phyloP scores from a whole-genome alignment of 495 filamentous ascomycete genomes.

The Trichoderma reesei region DNA sequence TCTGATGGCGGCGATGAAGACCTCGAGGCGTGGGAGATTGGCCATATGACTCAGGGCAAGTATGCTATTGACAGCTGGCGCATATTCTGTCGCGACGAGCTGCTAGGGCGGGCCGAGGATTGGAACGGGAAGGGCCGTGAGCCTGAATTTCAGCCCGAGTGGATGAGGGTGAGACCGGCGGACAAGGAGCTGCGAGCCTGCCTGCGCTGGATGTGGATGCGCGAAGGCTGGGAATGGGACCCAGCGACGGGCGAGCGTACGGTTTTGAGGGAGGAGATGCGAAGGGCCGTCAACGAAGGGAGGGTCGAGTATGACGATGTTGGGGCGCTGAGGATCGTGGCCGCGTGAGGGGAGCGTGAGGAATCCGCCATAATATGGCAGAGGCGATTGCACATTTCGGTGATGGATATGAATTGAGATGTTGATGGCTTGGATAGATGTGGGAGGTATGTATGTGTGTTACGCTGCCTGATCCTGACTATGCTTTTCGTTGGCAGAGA shows the following conservation, averaged over 20 bases:
- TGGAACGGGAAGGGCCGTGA: constrained; percentile 45
- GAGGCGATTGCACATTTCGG: too few species aligned
- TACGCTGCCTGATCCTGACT: too few species aligned
- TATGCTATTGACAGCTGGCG: constrained; percentile 91
- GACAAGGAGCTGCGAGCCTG: constrained; percentile 89
- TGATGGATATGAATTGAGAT: too few species aligned
- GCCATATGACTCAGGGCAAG: constrained; percentile 73
- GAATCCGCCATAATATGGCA: not conserved
- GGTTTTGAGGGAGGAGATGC: constrained; percentile 43
- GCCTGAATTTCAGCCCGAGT: constrained; percentile 54
- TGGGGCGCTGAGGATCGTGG: constrained; percentile 35
- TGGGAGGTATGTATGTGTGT: too few species aligned
- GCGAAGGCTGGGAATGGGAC: constrained; percentile 79
- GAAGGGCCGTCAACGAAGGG: constrained; percentile 49
- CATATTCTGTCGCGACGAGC: constrained; percentile 79
- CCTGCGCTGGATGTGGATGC: constrained; percentile 83
- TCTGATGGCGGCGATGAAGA: not conserved
- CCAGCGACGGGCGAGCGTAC: constrained; percentile 54
- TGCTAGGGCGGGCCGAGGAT: constrained; percentile 51
- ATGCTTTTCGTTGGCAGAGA: too few species aligned
- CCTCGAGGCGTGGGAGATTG: constrained; percentile 65
- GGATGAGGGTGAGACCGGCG: constrained; percentile 73
- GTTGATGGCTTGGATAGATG: too few species aligned
- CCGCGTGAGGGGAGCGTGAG: not conserved
- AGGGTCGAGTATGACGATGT: constrained; percentile 53